Evolutionary conservation across 768 basidiomycete genomes (phyloP).

Genomic region (Cyclocybe aegerita): DNA sequence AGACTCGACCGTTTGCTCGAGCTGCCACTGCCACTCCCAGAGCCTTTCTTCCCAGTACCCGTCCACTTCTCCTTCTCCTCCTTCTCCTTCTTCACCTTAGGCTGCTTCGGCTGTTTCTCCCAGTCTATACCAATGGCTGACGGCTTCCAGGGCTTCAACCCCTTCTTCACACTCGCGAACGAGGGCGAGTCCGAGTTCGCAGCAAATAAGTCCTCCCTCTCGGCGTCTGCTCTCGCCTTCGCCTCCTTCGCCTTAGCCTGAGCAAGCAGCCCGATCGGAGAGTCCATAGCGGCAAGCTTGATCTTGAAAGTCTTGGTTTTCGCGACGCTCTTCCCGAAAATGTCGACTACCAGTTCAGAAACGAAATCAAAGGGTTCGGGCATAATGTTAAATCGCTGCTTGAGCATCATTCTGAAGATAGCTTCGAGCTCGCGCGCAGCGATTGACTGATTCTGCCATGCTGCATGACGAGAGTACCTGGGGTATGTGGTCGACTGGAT

Average conservation of each 20-base stretch:
- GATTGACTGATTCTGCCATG: slow-evolving; percentile 39
- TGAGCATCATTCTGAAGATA: slow-evolving; percentile 61
- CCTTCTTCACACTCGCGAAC: slow-evolving; percentile 22
- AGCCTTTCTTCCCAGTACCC: background rate
- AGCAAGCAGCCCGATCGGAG: slow-evolving; percentile 21
- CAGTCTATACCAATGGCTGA: slow-evolving; percentile 4
- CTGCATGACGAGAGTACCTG: slow-evolving; percentile 10
- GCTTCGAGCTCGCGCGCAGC: slow-evolving; percentile 51
- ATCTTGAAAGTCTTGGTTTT: slow-evolving; percentile 51
- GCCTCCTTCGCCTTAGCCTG: background rate
- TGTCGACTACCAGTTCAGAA: slow-evolving; percentile 37
- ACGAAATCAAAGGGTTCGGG: slow-evolving; percentile 52
- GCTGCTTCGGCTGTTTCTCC: slow-evolving; percentile 19
- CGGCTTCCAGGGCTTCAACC: slow-evolving; percentile 18
- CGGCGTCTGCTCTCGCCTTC: slow-evolving; percentile 1
- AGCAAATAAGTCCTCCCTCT: slow-evolving; percentile 1
- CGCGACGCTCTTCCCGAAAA: slow-evolving; percentile 51
- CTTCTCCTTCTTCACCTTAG: slow-evolving; percentile 19
- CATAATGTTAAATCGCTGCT: slow-evolving; percentile 48
- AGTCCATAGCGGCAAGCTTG: slow-evolving; percentile 53
- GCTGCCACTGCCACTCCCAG: slow-evolving; percentile 1
- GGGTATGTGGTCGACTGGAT: slow-evolving; percentile 2
- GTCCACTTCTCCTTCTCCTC: slow-evolving; percentile 10
- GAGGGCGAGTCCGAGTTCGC: background rate
- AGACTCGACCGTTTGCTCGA: slow-evolving; percentile 11